Conservation (phyloP, 495 filamentous ascomycete genomes). For the Aspergillus baeticus region DNA sequence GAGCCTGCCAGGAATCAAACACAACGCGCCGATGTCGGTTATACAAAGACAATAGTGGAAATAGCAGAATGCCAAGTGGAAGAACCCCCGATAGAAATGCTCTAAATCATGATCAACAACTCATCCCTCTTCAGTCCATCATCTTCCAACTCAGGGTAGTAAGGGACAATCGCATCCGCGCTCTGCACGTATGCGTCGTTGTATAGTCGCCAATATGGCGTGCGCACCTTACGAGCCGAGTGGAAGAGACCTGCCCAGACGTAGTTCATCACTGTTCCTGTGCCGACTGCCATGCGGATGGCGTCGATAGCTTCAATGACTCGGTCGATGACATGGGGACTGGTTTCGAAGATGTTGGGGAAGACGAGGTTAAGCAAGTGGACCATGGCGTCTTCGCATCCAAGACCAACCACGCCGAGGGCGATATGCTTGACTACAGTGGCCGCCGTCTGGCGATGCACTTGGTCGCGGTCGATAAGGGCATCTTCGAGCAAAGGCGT, state of each 20-base stretch:
- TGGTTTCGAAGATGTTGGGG: conserved; percentile 98
- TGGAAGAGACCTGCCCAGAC: conserved; percentile 98
- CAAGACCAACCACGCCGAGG: conserved; percentile 90
- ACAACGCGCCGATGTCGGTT: conserved; percentile 16
- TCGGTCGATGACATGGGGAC: conserved; percentile 96
- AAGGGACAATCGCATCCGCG: conserved; percentile 93
- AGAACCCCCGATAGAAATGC: conserved; percentile 8
- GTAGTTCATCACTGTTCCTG: conserved; percentile 92
- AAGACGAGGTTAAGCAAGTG: conserved; percentile 95
- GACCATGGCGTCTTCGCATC: conserved; percentile 98
- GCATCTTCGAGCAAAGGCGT: conserved; percentile 97
- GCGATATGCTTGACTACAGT: conserved; percentile 97
- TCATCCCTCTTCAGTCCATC: conserved; percentile 74
- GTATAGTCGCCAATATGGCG: conserved; percentile 92
- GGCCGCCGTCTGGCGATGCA: conserved; percentile 95
- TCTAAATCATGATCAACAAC: conserved; percentile 75
- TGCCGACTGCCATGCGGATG: conserved; percentile 90
- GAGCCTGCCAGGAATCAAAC: not conserved
- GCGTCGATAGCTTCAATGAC: conserved; percentile 97
- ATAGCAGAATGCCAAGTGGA: conserved; percentile 10
- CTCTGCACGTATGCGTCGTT: conserved; percentile 95
- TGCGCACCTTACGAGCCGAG: conserved; percentile 87
- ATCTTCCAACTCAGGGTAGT: conserved; percentile 82
- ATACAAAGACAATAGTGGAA: conserved; percentile 5
- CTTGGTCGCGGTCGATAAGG: conserved; percentile 96